Evolutionary conservation across 2,329 filamentous ascomycete genomes (phyloP), one percentile per base, ranked within the genome.

Genomic region (Colletotrichum sp.): DNA sequence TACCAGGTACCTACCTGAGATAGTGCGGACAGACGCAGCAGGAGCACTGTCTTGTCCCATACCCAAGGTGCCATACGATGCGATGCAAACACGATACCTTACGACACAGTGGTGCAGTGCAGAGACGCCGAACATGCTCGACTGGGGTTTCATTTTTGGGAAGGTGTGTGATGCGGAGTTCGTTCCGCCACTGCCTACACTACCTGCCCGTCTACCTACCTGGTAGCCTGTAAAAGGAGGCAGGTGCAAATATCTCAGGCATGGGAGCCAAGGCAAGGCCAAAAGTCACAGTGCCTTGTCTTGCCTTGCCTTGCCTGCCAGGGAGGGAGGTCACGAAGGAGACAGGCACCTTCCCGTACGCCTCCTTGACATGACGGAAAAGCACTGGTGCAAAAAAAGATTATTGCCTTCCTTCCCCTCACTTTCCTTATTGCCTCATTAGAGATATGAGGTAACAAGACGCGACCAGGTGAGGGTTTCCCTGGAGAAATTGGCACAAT

Each of bases 131-230:
- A 43, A 22, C 34, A 71, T 62, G 68, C 52, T 67, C 62, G 36
- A 72, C 27, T 58, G 69, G 9, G 32, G 73, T 72, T 73, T 73
- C 73, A 60, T 58, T 75, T 75, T 73, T 56, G 72, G 62, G 69
- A 68, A 75, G 56, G 69, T 43, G 62, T 72, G 62, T 32, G 27
- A 43, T 71, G 68, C 72, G 72, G 72, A 75, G 72, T 71, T 75
- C 69, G 66, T 72, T 75, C 72, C 69, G 69, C 55, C 55, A 60
- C 36, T 39, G 56, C 25, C 43, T 58, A 39, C 15, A 55, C 36
- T 13, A 66, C 13, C 12, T 34, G 15, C 28, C 34, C 34, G 34
- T 15, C 28, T 61, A 12, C 56, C 22, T 43, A 39, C 36, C 36
- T 18, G 39, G 39, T 48, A 10, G 43, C 43, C 18, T 48, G 43